Base-by-base conservation (phyloP, 164 flowering plant genomes). In the Berberis thunbergii region DNA sequence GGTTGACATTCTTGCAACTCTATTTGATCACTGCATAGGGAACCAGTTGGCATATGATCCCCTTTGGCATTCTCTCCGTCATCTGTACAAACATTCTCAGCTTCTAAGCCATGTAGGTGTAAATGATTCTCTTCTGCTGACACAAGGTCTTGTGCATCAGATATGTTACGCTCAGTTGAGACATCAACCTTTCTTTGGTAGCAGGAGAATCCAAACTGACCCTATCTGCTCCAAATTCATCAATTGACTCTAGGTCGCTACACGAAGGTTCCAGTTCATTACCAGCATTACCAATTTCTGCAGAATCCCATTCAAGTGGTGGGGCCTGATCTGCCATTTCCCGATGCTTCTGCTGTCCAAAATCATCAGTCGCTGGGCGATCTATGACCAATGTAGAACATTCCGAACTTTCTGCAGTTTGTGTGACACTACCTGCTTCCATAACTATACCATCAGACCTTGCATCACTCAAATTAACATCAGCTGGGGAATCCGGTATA, bases 261-360 rank as follows among this genome's bases (percentile, higher is more conserved):
- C 2, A 12, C 6, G 60, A 38, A 46, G 45, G 41, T 64, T 74
- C 71, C 65, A 64, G 64, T 58, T 52, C 70, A 65, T 63, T 49
- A 74, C 42, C 46, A 49, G 55, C 57, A 73, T 39, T 59, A 46
- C 61, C 69, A 13, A 38, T 49, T 63, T 73, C 78, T 61, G 56
- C 65, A 10, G 54, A 59, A 64, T 68, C 67, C 49, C 10, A 53
- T 65, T 71, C 80, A 69, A 43, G 65, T 3, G 66, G 60, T n/a
- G 57, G 67, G 64, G 61, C 64, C 73, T 67, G 70, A 67, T 64
- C 61, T 41, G 11, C 46, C 58, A 41, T 45, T 64, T 64, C 75
- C 6, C 67, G 57, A 26, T 41, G 42, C 13, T 63, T 70, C 58
- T 62, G 70, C 56, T 73, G 76, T 48, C 41, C 11, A 43, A 67